Conservation (phyloP, 202 grass and related monocot species). For the Alloteropsis angusta region DNA sequence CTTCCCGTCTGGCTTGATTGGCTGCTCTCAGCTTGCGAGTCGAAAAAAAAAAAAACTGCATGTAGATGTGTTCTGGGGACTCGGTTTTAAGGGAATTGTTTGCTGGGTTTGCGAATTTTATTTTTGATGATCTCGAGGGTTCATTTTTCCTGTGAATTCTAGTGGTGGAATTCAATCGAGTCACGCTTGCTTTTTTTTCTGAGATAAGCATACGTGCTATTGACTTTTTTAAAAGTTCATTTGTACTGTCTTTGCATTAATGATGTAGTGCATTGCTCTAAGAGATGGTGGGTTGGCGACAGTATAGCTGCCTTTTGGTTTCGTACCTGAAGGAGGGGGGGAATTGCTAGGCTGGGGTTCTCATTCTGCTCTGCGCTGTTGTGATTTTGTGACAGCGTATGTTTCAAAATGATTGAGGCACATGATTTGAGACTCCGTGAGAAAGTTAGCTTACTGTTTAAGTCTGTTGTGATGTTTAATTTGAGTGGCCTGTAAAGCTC, state of each 20-base stretch:
- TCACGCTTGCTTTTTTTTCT: not conserved
- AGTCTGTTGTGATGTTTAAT: not conserved
- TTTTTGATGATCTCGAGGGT: not conserved
- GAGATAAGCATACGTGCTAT: slow-evolving; percentile 6
- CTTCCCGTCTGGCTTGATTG: not conserved
- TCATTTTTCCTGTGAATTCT: slow-evolving; percentile 11
- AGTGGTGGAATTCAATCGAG: not conserved
- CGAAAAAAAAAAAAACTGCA: not conserved
- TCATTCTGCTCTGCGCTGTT: not conserved
- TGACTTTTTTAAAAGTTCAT: slow-evolving; percentile 7
- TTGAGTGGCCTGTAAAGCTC: not conserved
- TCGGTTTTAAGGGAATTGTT: slow-evolving; percentile 6
- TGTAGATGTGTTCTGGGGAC: not conserved
- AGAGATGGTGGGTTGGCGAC: not conserved
- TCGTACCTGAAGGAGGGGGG: not conserved
- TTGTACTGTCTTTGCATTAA: slow-evolving; percentile 19
- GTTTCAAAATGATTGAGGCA: not conserved
- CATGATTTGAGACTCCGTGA: slow-evolving; percentile 5
- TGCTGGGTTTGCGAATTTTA: not conserved
- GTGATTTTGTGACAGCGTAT: not conserved
- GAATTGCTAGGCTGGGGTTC: not conserved
- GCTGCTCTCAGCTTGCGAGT: not conserved
- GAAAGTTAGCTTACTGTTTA: not conserved
- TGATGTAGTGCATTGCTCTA: slow-evolving; percentile 20
- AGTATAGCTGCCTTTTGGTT: not conserved